Conservation (phyloP, 1,139 yeast genomes). For the Candida neerlandica region DNA sequence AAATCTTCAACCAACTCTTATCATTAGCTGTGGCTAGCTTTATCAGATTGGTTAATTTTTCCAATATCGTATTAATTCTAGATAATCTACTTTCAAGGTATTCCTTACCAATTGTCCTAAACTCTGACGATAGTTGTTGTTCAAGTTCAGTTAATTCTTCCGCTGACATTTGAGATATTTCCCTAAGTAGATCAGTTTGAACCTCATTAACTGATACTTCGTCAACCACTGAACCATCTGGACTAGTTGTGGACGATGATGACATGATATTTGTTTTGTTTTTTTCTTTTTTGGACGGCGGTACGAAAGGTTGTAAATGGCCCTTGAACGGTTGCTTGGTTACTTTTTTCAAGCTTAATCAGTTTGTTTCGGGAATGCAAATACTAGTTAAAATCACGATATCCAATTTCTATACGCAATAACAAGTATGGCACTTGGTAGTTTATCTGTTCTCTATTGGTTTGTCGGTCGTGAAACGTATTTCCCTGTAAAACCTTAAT, state of each 20-base stretch:
- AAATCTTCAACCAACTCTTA: constrained; percentile 37
- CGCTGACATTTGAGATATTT: constrained; percentile 22
- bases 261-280: no score
- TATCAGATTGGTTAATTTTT: constrained; percentile 29
- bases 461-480: not conserved
- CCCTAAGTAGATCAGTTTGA: constrained; percentile 3
- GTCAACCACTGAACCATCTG: not conserved
- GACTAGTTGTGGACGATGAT: not conserved
- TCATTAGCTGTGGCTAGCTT: constrained; percentile 33
- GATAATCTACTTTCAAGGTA: constrained; percentile 35
- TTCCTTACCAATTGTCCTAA: constrained; percentile 28
- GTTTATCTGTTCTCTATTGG: not conserved
- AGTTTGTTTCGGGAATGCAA: not conserved
- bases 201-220: not conserved
- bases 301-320: not conserved
- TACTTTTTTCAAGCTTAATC: not conserved
- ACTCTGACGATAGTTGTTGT: constrained; percentile 32
- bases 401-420: no score
- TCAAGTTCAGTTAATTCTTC: constrained; percentile 37
- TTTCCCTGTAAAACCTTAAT: not conserved
- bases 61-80: constrained; percentile 34
- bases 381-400: no score
- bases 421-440: no score
- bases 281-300: no score
- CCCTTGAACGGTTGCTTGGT: not conserved